A percentile compares a stretch with the other conserved stretches of the same genome.
phyloP scores from a whole-genome alignment of 2,329 filamentous ascomycete species.

The Pestalotiopsis sp. region DNA sequence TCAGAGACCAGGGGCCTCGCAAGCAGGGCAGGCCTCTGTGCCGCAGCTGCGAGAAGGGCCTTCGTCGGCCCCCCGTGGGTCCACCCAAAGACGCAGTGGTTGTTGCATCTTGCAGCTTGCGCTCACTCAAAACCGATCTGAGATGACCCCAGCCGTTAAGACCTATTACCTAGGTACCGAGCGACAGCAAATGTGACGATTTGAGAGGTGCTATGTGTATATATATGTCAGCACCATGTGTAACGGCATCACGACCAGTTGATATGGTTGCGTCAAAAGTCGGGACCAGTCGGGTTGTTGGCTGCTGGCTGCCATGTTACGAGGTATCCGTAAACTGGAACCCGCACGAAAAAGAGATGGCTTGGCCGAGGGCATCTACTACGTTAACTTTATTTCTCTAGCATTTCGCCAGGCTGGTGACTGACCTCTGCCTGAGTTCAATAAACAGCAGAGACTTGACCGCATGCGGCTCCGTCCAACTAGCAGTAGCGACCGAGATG shows the following conservation, averaged over 20 bases:
- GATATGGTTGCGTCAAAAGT: neutral
- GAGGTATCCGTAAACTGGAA: too few relatives aligned
- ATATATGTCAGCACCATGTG: neutral
- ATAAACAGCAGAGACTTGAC: neutral
- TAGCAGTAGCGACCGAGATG: neutral
- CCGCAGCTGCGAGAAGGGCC: constrained; percentile 10
- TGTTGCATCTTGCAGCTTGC: neutral
- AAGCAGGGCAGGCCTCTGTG: neutral
- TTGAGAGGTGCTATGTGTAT: neutral
- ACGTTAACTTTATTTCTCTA: neutral
- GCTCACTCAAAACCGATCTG: neutral
- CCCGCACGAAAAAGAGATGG: too few relatives aligned
- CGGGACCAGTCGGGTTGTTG: neutral
- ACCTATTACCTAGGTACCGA: neutral
- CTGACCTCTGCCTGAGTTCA: neutral
- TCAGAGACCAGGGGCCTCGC: neutral
- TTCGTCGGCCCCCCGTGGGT: constrained; percentile 4
- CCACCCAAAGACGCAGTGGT: constrained; percentile 2
- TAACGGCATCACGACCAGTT: neutral
- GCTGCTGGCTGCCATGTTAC: neutral
- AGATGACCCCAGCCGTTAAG: neutral
- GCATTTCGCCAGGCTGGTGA: neutral
- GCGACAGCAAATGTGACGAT: neutral
- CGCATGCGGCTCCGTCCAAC: neutral
- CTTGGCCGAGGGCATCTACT: neutral